Evolutionary conservation across 2,329 filamentous ascomycete species (phyloP).

Genomic region (Thelonectria olida): DNA sequence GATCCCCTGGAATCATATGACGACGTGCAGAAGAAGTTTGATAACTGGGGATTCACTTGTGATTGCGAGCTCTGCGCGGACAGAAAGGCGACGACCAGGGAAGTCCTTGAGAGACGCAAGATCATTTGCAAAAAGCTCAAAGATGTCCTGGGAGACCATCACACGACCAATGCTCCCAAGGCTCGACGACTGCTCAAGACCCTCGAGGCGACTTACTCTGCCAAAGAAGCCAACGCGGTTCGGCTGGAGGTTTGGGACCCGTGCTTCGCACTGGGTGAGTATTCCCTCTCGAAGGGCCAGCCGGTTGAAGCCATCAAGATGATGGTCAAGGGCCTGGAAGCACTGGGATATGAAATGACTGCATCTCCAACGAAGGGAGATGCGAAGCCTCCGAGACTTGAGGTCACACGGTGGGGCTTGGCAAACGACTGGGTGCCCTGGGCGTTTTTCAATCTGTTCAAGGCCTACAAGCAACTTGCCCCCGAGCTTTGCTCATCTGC

Average conservation of each 20-base stretch:
- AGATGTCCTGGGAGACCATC: no score
- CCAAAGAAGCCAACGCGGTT: no score
- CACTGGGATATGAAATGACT: conserved; percentile 5
- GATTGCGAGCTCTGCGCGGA: background rate
- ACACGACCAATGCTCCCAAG: no score
- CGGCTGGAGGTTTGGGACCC: no score
- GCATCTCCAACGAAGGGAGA: background rate
- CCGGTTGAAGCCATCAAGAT: background rate
- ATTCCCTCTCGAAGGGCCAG: background rate
- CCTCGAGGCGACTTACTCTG: no score
- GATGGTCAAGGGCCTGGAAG: conserved; percentile 10
- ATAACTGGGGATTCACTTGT: background rate
- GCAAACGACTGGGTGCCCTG: background rate
- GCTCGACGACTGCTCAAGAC: no score
- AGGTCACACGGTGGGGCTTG: conserved; percentile 15
- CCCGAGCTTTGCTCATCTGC: background rate
- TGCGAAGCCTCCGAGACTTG: background rate
- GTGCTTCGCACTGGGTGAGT: no score
- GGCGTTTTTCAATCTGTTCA: conserved; percentile 7
- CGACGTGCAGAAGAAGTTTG: background rate
- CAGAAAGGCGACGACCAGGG: no score
- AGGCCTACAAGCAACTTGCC: background rate
- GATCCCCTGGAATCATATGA: background rate
- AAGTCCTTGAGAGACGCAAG: no score
- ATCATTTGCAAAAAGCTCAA: no score